phyloP scores from a whole-genome alignment of 108 stramenopile species.

The Epithemia pelagica region DNA sequence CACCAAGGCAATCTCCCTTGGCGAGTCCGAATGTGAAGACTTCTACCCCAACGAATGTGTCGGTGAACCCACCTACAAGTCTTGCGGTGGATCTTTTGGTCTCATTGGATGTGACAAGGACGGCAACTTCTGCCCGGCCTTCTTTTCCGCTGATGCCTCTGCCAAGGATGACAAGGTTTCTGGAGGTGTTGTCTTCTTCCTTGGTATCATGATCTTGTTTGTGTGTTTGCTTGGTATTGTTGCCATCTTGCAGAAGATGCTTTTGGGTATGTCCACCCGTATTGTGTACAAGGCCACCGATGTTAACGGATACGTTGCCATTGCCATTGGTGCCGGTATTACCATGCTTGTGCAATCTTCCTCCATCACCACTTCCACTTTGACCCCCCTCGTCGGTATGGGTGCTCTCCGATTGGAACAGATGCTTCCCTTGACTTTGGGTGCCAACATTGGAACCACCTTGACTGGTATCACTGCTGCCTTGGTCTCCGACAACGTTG shows the following conservation, averaged over 20 bases:
- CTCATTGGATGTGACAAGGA: conserved; percentile 54
- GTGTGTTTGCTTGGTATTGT: conserved; percentile 56
- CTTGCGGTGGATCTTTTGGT: conserved; percentile 28
- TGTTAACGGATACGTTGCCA: conserved; percentile 66
- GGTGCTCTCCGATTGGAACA: conserved; percentile 51
- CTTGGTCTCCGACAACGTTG: conserved; percentile 46
- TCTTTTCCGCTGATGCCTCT: conserved; percentile 55
- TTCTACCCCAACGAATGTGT: too few species aligned
- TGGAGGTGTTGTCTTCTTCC: conserved; percentile 39
- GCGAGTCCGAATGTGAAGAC: conserved; percentile 19
- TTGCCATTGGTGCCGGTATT: conserved; percentile 49
- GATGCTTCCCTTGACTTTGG: conserved; percentile 72
- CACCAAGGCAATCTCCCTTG: conserved; percentile 38
- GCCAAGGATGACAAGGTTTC: too few species aligned
- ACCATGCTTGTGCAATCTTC: too few species aligned
- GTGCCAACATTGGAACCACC: conserved; percentile 81
- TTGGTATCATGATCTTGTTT: conserved; percentile 45
- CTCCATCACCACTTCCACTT: conserved; percentile 65
- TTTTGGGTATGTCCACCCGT: conserved; percentile 63
- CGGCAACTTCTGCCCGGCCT: conserved; percentile 43
- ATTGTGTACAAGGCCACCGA: too few species aligned
- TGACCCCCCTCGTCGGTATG: conserved; percentile 76
- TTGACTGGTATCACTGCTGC: conserved; percentile 62
- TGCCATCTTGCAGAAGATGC: conserved; percentile 35
- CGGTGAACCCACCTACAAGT: conserved; percentile 24